These are phyloP conservation scores for Teratosphaeria zuluensis DNA, from an alignment of 2,329 filamentous ascomycete genomes.

Conservation along the genomic window DNA sequence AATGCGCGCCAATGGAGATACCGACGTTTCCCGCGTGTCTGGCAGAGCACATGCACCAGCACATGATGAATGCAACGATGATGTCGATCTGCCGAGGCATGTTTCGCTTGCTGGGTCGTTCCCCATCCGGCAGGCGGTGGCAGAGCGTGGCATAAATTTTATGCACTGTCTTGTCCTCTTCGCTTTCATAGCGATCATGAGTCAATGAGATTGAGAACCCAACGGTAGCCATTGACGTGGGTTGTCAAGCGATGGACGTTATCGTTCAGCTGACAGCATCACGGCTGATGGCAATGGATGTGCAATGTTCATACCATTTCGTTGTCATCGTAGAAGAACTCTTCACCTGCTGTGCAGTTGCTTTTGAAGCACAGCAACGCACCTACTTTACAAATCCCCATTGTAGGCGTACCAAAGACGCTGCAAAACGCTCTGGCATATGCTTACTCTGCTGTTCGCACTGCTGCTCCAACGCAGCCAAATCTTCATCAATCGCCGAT, in stretches of 20 bases:
- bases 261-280: no score
- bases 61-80: not conserved
- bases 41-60: not conserved
- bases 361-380: not conserved
- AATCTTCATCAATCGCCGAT: not conserved
- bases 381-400: not conserved
- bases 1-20: not conserved
- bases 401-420: not conserved
- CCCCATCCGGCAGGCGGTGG: not conserved
- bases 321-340: no score
- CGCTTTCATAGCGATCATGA: no score
- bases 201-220: no score
- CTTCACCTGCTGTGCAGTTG: not conserved
- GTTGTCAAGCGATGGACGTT: no score
- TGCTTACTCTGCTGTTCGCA: not conserved
- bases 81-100: not conserved
- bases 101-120: not conserved
- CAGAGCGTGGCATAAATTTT: not conserved
- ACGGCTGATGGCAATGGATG: no score
- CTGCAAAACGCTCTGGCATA: not conserved
- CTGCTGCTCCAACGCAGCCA: not conserved
- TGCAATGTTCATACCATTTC: no score
- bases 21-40: not conserved
- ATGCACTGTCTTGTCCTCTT: no score
- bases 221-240: no score